These are phyloP conservation scores for Pleurostoma richardsiae DNA, from an alignment of 2,329 filamentous ascomycete genomes.

Conservation along the genomic window DNA sequence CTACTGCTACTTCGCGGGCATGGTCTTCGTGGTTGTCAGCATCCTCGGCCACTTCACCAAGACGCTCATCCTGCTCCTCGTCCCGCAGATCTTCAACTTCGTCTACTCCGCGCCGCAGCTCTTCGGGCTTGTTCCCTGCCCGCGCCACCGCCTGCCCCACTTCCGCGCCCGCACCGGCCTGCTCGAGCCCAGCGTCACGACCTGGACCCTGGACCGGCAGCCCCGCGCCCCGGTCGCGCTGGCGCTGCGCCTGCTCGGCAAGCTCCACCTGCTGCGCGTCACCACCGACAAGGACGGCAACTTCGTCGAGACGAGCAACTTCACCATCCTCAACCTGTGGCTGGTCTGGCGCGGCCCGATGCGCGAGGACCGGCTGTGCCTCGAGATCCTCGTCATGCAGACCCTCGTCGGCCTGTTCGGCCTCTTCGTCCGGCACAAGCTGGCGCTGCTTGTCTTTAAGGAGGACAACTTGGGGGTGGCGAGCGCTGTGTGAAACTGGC, in stretches of 20 bases:
- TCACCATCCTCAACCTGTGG: slow-evolving; percentile 95
- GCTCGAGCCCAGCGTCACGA: slow-evolving; percentile 79
- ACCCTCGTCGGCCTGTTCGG: slow-evolving; percentile 70
- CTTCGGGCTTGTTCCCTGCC: slow-evolving; percentile 85
- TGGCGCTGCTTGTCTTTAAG: slow-evolving; percentile 85
- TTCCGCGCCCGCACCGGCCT: slow-evolving; percentile 84
- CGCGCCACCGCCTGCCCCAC: slow-evolving; percentile 81
- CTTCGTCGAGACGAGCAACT: slow-evolving; percentile 78
- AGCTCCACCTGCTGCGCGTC: slow-evolving; percentile 63
- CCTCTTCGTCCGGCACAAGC: slow-evolving; percentile 76
- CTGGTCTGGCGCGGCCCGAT: slow-evolving; percentile 91
- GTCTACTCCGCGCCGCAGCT: slow-evolving; percentile 89
- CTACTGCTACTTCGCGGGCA: slow-evolving; percentile 98
- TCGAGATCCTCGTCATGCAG: slow-evolving; percentile 79
- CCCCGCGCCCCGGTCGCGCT: slow-evolving; percentile 59
- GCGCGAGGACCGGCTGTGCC: slow-evolving; percentile 77
- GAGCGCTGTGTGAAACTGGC: too few species aligned
- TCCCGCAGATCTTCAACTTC: slow-evolving; percentile 97
- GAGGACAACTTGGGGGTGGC: slow-evolving; percentile 68
- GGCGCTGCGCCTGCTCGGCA: slow-evolving; percentile 63
- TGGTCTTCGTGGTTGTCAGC: slow-evolving; percentile 96
- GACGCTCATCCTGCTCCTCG: slow-evolving; percentile 82
- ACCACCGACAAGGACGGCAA: slow-evolving; percentile 61
- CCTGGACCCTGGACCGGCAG: slow-evolving; percentile 64
- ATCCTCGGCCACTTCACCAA: slow-evolving; percentile 98